A percentile compares a stretch with the other conserved stretches of the same genome.
phyloP scores from a whole-genome alignment of 306 rosid species.

The Luffa aegyptiaca region DNA sequence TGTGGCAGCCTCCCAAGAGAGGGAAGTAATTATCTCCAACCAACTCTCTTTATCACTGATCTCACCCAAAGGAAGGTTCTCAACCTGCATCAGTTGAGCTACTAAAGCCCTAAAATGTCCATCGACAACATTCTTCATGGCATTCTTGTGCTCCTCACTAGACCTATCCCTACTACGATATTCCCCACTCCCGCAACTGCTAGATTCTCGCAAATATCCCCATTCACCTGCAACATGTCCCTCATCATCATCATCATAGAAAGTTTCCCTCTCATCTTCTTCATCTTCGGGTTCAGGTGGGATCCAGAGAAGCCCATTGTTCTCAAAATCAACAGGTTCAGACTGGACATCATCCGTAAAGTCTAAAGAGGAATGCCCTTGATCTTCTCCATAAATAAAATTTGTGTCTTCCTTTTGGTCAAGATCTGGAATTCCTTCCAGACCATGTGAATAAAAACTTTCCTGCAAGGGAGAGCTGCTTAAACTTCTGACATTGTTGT shows the following conservation, averaged over 20 bases:
- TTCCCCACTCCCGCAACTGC: conserved; percentile 64
- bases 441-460: conserved; percentile 31
- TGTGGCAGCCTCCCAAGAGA: conserved; percentile 97
- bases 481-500: conserved; percentile 12
- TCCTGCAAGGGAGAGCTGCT: conserved; percentile 28
- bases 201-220: conserved; percentile 55
- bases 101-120: conserved; percentile 94
- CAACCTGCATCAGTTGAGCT: conserved; percentile 83
- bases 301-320: conserved; percentile 87
- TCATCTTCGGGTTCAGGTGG: conserved; percentile 97
- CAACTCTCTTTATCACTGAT: conserved; percentile 56
- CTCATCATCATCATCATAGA: conserved; percentile 65
- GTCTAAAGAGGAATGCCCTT: conserved; percentile 45
- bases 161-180: conserved; percentile 57
- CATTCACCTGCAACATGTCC: conserved; percentile 66
- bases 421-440: conserved; percentile 6
- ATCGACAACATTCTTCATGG: conserved; percentile 81
- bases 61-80: conserved; percentile 55
- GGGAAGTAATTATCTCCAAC: conserved; percentile 80
- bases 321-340: conserved; percentile 94
- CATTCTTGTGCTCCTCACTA: conserved; percentile 66
- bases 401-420: conserved; percentile 27
- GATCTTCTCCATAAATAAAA: conserved; percentile 20
- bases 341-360: conserved; percentile 40
- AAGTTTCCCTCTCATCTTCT: conserved; percentile 74